Conservation (phyloP, 2,329 filamentous ascomycete species). For the Exophiala sp. region DNA sequence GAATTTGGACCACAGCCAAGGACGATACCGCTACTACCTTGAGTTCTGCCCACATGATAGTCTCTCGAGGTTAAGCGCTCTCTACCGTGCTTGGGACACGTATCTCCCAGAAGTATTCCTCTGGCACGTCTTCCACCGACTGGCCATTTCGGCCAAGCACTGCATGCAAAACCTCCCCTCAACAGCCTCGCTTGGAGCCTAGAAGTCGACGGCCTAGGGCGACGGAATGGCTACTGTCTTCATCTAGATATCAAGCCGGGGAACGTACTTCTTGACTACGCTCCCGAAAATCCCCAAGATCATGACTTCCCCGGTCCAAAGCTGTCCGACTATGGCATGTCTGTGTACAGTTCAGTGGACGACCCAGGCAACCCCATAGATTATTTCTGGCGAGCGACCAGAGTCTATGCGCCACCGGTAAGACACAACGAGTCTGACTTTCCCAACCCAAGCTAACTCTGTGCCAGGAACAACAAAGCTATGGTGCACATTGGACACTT, state of each 20-base stretch:
- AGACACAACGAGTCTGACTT: not conserved
- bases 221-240: slow-evolving; percentile 59
- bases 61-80: slow-evolving; percentile 9
- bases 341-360: not conserved
- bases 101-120: slow-evolving; percentile 24
- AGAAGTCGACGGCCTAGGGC: not conserved
- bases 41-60: slow-evolving; percentile 20
- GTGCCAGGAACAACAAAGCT: slow-evolving; percentile 16
- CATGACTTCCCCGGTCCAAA: slow-evolving; percentile 11
- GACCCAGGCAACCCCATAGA: slow-evolving; percentile 9
- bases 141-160: slow-evolving; percentile 18
- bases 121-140: slow-evolving; percentile 23
- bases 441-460: slow-evolving; percentile 2
- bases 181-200: slow-evolving; percentile 1
- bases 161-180: slow-evolving; percentile 3
- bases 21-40: slow-evolving; percentile 19
- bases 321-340: slow-evolving; percentile 11
- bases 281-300: slow-evolving; percentile 1
- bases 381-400: slow-evolving; percentile 9
- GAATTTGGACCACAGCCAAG: not conserved
- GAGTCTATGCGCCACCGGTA: slow-evolving; percentile 10
- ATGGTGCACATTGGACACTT: slow-evolving; percentile 13
- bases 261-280: slow-evolving; percentile 69
- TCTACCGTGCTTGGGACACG: slow-evolving; percentile 21
- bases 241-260: slow-evolving; percentile 96